These are phyloP conservation scores for Suillus placidus DNA, from an alignment of 768 basidiomycete species.

Conservation along the genomic window DNA sequence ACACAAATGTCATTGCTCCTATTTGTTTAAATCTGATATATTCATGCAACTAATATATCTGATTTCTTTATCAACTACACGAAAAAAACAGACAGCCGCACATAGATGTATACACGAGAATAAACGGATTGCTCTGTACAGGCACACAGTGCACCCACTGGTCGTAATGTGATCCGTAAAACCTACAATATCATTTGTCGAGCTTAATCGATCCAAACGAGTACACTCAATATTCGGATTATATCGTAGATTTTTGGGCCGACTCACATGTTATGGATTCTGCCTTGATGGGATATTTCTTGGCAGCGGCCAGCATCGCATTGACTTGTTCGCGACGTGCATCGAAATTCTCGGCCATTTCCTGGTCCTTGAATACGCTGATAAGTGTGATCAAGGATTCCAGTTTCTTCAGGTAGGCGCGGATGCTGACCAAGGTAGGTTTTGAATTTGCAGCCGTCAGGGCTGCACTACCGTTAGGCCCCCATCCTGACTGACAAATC, in stretches of 20 bases:
- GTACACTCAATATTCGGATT: conserved; percentile 57
- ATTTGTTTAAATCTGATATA: no score
- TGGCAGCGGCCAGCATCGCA: background rate
- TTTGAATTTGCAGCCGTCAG: background rate
- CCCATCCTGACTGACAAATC: background rate
- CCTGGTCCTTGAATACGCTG: background rate
- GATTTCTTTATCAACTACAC: no score
- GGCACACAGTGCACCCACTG: conserved; percentile 69
- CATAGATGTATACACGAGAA: conserved; percentile 49
- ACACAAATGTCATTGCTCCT: no score
- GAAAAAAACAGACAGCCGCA: no score
- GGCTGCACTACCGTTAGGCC: background rate
- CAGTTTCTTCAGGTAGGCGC: background rate
- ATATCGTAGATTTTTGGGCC: conserved; percentile 60
- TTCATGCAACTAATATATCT: no score
- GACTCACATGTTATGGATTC: background rate
- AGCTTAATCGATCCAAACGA: background rate
- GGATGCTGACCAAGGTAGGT: background rate
- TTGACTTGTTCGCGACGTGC: background rate
- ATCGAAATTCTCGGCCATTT: background rate
- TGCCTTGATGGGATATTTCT: background rate
- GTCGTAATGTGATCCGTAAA: conserved; percentile 50
- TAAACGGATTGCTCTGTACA: conserved; percentile 53
- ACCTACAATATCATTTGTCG: conserved; percentile 35
- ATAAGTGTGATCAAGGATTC: background rate